Evolutionary conservation across 2,329 filamentous ascomycete species (phyloP).

Genomic region (Phaeoacremonium minimum): DNA sequence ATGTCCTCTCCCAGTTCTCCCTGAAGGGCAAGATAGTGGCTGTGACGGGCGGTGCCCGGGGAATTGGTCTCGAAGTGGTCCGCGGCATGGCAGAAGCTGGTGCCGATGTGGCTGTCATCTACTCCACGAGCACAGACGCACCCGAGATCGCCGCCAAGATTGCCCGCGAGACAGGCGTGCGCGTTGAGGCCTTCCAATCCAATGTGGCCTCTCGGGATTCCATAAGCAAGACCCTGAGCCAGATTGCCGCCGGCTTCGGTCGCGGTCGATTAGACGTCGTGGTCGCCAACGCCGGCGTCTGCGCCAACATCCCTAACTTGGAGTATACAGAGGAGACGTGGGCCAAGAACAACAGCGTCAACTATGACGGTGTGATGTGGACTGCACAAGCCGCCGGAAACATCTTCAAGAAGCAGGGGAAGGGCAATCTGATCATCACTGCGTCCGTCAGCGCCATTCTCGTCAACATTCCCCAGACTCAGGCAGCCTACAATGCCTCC

Average conservation of each 20-base stretch:
- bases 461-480: slow-evolving; percentile 11
- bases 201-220: not conserved
- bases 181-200: slow-evolving; percentile 1
- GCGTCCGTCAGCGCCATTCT: slow-evolving; percentile 13
- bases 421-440: slow-evolving; percentile 21
- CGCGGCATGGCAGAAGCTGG: slow-evolving; percentile 7
- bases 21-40: slow-evolving; percentile 38
- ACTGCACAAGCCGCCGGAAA: slow-evolving; percentile 16
- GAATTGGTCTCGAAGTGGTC: slow-evolving; percentile 16
- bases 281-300: slow-evolving; percentile 22
- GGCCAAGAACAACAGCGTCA: slow-evolving; percentile 16
- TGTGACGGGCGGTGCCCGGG: slow-evolving; percentile 40
- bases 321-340: slow-evolving; percentile 20
- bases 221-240: slow-evolving; percentile 5
- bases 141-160: slow-evolving; percentile 2
- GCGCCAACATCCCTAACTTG: slow-evolving; percentile 14
- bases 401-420: slow-evolving; percentile 18
- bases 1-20: slow-evolving; percentile 29
- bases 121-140: not conserved
- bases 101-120: slow-evolving; percentile 7
- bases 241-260: slow-evolving; percentile 15
- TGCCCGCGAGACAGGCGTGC: slow-evolving; percentile 2
- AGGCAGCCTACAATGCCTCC: slow-evolving; percentile 5
- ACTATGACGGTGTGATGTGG: slow-evolving; percentile 22
- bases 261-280: slow-evolving; percentile 16